phyloP scores from a whole-genome alignment of 306 rosid genomes.

The Gleditsia sinensis region DNA sequence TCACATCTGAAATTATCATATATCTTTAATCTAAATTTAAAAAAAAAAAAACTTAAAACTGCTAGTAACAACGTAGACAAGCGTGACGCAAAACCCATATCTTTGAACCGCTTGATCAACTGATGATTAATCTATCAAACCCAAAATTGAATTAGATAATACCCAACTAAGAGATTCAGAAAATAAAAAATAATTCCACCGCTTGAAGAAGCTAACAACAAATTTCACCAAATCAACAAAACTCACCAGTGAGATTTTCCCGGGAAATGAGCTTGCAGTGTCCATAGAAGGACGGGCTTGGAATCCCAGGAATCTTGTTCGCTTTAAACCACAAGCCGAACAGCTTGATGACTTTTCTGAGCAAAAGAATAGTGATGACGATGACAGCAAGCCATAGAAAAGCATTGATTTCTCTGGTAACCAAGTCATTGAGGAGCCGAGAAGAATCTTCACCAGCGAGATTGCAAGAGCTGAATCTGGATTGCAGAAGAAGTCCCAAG shows the following conservation, averaged over 20 bases:
- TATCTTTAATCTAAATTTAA: neutral
- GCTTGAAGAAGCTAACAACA: neutral
- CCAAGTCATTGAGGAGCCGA: conserved; percentile 51
- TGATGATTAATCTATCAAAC: neutral
- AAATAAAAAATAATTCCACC: neutral
- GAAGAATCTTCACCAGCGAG: conserved; percentile 23
- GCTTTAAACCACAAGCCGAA: conserved; percentile 55
- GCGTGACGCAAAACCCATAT: neutral
- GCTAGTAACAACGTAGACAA: conserved; percentile 4
- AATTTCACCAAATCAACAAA: neutral
- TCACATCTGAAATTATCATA: neutral
- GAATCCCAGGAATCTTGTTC: conserved; percentile 62
- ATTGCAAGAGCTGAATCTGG: conserved; percentile 21
- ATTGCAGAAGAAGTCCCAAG: conserved; percentile 43
- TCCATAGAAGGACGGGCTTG: conserved; percentile 57
- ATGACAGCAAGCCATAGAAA: conserved; percentile 66
- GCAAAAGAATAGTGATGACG: conserved; percentile 49
- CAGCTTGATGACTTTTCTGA: conserved; percentile 41
- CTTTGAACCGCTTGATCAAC: neutral
- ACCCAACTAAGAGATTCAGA: neutral
- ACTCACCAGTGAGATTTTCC: conserved; percentile 53
- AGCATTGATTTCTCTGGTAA: conserved; percentile 70
- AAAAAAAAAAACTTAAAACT: neutral
- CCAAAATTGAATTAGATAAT: neutral
- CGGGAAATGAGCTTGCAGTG: conserved; percentile 59